These are phyloP conservation scores for Camellia lanceoleosa DNA, from an alignment of 148 eudicot genomes.

Conservation along the genomic window DNA sequence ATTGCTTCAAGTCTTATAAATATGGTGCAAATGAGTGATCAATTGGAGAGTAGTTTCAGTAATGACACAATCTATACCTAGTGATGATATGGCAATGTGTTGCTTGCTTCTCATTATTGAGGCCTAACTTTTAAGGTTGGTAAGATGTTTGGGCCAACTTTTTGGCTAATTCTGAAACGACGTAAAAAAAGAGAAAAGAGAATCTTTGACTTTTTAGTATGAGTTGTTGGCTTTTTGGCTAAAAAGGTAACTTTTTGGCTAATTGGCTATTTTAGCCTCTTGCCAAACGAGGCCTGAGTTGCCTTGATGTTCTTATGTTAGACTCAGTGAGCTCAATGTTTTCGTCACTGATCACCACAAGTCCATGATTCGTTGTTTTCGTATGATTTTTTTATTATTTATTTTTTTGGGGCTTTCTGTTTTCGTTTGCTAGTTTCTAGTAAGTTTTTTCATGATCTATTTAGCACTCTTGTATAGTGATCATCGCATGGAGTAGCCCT, in stretches of 20 bases:
- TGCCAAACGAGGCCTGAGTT: no score
- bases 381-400: neutral
- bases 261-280: no score
- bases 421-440: neutral
- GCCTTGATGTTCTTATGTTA: neutral
- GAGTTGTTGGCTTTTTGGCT: no score
- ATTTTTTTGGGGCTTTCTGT: neutral
- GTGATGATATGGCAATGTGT: neutral
- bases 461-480: neutral
- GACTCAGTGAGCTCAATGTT: constrained; percentile 2
- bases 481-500: neutral
- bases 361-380: neutral
- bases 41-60: neutral
- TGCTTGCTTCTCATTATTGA: neutral
- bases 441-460: neutral
- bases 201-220: no score
- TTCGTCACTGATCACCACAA: neutral
- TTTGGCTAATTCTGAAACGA: no score
- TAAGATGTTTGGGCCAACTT: no score
- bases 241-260: no score
- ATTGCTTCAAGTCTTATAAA: neutral
- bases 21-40: neutral
- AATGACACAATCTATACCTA: neutral
- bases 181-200: no score
- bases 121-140: no score